Evolutionary conservation across 805 yeast genomes (phyloP).

Genomic region (Kuraishia floccosa): DNA sequence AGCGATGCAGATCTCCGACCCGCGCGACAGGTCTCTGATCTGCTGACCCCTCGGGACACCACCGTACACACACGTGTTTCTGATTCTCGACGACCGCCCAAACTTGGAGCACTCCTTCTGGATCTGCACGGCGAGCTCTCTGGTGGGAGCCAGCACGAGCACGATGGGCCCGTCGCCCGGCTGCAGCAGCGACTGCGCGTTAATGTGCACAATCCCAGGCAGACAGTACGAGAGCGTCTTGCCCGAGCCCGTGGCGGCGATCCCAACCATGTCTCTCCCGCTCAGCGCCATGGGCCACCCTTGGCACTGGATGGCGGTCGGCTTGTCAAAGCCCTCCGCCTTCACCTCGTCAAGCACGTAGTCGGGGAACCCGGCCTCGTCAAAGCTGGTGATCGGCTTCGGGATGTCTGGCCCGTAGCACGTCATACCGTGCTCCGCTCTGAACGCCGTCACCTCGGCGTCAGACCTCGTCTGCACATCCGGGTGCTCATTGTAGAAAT

Average conservation of each 20-base stretch:
- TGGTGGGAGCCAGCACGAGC: conserved; percentile 92
- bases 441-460: conserved; percentile 61
- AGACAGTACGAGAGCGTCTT: conserved; percentile 94
- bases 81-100: conserved; percentile 82
- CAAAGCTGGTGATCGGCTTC: conserved; percentile 84
- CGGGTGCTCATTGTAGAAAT: conserved; percentile 84
- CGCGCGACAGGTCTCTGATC: conserved; percentile 90
- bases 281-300: conserved; percentile 99
- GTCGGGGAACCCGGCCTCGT: conserved; percentile 97
- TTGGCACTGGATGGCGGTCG: conserved; percentile 97
- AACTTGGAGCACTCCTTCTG: conserved; percentile 94
- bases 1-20: conserved; percentile 93
- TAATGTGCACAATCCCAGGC: conserved; percentile 95
- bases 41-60: conserved; percentile 99
- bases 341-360: conserved; percentile 84
- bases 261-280: conserved; percentile 98
- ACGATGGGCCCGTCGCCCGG: conserved; percentile 98
- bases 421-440: conserved; percentile 80
- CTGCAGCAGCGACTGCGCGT: conserved; percentile 89
- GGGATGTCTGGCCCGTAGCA: conserved; percentile 79
- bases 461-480: conserved; percentile 66
- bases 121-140: conserved; percentile 97
- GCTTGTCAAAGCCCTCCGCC: conserved; percentile 85
- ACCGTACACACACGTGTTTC: conserved; percentile 97
- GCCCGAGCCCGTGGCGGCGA: conserved; percentile 99